A percentile compares a stretch with the other conserved stretches of the same genome.
Conservation (phyloP, 306 rosid species). For the Benincasa hispida region DNA sequence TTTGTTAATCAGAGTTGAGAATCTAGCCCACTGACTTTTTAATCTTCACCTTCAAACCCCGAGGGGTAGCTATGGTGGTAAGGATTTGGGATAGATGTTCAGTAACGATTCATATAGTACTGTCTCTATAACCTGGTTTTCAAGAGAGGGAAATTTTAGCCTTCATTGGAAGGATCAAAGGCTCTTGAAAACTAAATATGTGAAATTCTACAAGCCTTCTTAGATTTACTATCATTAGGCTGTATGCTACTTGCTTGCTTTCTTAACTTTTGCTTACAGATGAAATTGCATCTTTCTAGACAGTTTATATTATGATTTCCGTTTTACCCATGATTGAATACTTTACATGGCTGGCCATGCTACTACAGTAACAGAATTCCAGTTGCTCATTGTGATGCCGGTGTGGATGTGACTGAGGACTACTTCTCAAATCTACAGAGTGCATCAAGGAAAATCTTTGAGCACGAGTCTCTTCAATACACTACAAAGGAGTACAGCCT, state of each 20-base stretch:
- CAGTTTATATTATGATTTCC: conserved; percentile 8
- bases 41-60: not conserved
- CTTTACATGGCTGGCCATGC: conserved; percentile 17
- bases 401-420: conserved; percentile 40
- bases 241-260: not conserved
- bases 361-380: conserved; percentile 34
- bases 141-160: not conserved
- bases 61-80: not conserved
- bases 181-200: not conserved
- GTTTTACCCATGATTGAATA: not conserved
- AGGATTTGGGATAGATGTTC: not conserved
- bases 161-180: not conserved
- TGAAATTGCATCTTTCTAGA: not conserved
- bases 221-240: not conserved
- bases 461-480: conserved; percentile 34
- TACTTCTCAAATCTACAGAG: conserved; percentile 23
- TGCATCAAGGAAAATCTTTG: conserved; percentile 33
- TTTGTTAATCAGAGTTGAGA: not conserved
- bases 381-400: conserved; percentile 65
- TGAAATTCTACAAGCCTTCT: not conserved
- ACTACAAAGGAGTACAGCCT: conserved; percentile 44
- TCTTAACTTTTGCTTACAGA: not conserved
- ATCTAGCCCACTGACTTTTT: not conserved
- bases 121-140: not conserved
- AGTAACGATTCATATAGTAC: too few species aligned